Base-by-base conservation (phyloP, 495 filamentous ascomycete genomes). In the Tuber microsphaerosporum region DNA sequence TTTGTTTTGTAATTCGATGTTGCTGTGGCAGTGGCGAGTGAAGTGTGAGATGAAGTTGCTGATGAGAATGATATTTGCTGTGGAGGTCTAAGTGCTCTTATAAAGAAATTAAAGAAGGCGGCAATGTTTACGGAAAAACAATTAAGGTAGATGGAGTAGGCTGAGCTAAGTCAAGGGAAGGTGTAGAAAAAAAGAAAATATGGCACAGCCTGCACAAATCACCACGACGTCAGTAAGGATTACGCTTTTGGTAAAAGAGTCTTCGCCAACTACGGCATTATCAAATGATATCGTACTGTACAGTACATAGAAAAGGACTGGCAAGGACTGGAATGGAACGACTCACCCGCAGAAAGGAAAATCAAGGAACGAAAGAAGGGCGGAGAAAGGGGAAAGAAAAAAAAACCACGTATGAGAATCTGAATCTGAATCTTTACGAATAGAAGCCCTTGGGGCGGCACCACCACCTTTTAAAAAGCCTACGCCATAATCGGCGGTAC, bases 211-310 rank as follows among this genome's bases (percentile, higher is more conserved):
- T 79, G 65, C n/a, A 68, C 44, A 65, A 75, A 65, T 19, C 56
- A 45, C 65, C 51, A 69, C 70, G 73, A 73, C 70, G 73, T 79
- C 77, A 79, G 77, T 75, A 79, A 75, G 77, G 76, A 73, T 22
- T n/a, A 79, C 72, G 72, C 22, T 65, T 65, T 71, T 39, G 44
- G 39, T 51, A 69, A 69, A 46, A 31, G 7, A n/a, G 65, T 34
- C n/a, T 42, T 69, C 51, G 4, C 56, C 26, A 34, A 16, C 56
- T 34, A 34, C 26, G 14, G 14, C 17, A 56, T 39, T 26, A 71
- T 71, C 76, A 44, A 79, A 79, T 79, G 73, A 68, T 71, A 71
- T 79, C n/a, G 26, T 71, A 51, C 75, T 20, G 12, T 19, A 2
- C 26, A 61, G 26, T 34, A 2, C 26, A 61, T 61, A 26, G 12